A percentile compares a stretch with the other conserved stretches of the same genome.
Evolutionary conservation across 2,329 filamentous ascomycete genomes (phyloP).

Genomic region (Thielaviopsis musarum): DNA sequence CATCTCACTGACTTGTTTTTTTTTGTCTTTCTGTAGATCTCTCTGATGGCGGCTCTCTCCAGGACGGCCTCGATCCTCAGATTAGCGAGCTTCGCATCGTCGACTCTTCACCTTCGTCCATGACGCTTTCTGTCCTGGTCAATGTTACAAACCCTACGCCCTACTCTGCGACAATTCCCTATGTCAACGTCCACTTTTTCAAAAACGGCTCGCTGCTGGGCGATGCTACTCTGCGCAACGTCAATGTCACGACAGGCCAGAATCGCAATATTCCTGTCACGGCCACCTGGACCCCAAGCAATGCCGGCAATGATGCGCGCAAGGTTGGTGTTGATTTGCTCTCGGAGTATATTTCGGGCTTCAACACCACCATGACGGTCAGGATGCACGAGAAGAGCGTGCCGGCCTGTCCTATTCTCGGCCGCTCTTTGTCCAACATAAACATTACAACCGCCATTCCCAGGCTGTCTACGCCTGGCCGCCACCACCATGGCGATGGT

Average conservation of each 20-base stretch:
- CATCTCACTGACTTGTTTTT: constrained; percentile 1
- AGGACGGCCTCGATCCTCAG: constrained; percentile 35
- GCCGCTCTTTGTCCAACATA: constrained; percentile 54
- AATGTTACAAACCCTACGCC: constrained; percentile 84
- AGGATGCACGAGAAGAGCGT: constrained; percentile 56
- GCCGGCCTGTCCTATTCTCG: constrained; percentile 55
- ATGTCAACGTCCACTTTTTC: constrained; percentile 56
- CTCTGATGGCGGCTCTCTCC: constrained; percentile 24
- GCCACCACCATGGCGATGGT: constrained; percentile 5
- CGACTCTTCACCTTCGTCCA: constrained; percentile 52
- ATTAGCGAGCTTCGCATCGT: constrained; percentile 56
- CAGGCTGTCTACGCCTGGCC: constrained; percentile 39
- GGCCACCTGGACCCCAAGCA: constrained; percentile 56
- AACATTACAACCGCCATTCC: constrained; percentile 58
- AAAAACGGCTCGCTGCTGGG: constrained; percentile 61
- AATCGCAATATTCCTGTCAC: constrained; percentile 54
- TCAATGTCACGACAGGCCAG: constrained; percentile 48
- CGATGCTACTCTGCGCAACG: constrained; percentile 49
- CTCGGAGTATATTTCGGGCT: constrained; percentile 75
- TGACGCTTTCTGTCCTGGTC: constrained; percentile 53
- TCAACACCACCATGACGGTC: constrained; percentile 65
- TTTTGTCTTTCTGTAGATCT: constrained; percentile 8
- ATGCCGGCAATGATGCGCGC: constrained; percentile 42
- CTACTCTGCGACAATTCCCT: constrained; percentile 72
- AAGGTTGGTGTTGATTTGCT: constrained; percentile 54